Base-by-base conservation (phyloP, 148 eudicot species). In the Arctostaphylos glauca region DNA sequence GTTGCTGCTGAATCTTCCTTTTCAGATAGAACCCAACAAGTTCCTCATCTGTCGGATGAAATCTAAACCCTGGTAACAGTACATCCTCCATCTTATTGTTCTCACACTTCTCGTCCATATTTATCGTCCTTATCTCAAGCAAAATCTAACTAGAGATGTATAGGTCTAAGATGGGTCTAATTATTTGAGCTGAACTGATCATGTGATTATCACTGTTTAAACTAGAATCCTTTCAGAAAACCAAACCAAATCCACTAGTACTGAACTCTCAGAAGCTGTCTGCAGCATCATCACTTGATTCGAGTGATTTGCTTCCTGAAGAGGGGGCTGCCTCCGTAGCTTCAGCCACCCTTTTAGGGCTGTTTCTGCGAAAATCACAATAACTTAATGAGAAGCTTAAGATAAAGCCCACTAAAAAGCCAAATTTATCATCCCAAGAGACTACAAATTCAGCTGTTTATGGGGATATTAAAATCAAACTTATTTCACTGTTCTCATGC, bases 21-120 rank as follows among this genome's bases (percentile, higher is more conserved):
- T 83, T 91, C 55, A 92, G 86, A 70, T 92, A 92, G 83, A 91
- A 92, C 41, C 88, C 90, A 46, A 92, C 90, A 48, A 92, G 95
- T 19, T 92, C 95, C 74, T 92, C 93, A 75, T 92, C 95, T 10
- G 95, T 92, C 0, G 93, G 95, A 80, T 92, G 95, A 85, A 92
- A 92, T 38, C 95, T 87, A 73, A 92, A 92, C 19, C 95, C 95
- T 1, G 95, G 95, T 72, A 92, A 73, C 85, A 90, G 86, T 9
- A 87, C 76, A 16, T 89, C 93, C 49, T 90, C 92, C 46, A 88
- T 73, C 85, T 84, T 92, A 9, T 84, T 85, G 48, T 12, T 60
- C 64, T 85, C 89, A 83, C 50, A 81, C 76, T 82, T 86, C 48
- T 82, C 89, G 44, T 88, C 90, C 91, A 91, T 91, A 0, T 55